These are phyloP conservation scores for Coemansia sp. DNA, from an alignment of 192 early-diverging fungal species.

Conservation along the genomic window DNA sequence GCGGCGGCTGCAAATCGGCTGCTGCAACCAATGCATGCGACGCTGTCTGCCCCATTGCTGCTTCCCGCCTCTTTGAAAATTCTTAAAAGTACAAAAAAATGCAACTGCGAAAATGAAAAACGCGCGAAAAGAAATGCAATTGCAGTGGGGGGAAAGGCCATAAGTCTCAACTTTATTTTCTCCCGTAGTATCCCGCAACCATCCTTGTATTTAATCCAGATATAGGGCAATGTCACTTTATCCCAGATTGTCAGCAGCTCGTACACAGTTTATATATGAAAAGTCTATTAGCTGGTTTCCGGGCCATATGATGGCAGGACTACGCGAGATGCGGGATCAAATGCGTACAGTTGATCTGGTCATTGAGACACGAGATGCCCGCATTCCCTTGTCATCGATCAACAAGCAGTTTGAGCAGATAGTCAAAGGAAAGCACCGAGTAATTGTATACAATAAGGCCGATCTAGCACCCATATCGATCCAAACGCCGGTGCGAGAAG, in stretches of 20 bases:
- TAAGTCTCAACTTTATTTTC: no score
- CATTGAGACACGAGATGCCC: slow-evolving; percentile 91
- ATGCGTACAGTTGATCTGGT: slow-evolving; percentile 77
- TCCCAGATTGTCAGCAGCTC: slow-evolving; percentile 4
- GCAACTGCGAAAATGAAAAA: not conserved
- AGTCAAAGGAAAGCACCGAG: slow-evolving; percentile 60
- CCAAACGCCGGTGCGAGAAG: slow-evolving; percentile 24
- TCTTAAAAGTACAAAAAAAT: slow-evolving; percentile 2
- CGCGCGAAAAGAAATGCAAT: not conserved
- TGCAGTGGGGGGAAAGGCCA: not conserved
- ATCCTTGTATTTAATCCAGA: no score
- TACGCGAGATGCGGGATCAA: slow-evolving; percentile 70
- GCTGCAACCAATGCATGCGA: slow-evolving; percentile 49
- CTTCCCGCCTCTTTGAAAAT: not conserved
- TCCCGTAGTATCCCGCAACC: no score
- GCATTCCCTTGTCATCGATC: slow-evolving; percentile 88
- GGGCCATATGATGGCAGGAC: slow-evolving; percentile 80
- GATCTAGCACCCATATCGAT: slow-evolving; percentile 77
- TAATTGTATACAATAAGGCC: slow-evolving; percentile 91
- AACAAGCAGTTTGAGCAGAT: slow-evolving; percentile 78
- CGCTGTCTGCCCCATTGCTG: slow-evolving; percentile 41
- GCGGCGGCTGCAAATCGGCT: slow-evolving; percentile 49
- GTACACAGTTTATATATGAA: slow-evolving; percentile 53
- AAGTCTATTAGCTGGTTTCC: slow-evolving; percentile 84
- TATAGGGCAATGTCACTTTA: slow-evolving; percentile 8